Evolutionary conservation across 129 eudicot species (phyloP).

Genomic region (Pulicaria dysenterica): DNA sequence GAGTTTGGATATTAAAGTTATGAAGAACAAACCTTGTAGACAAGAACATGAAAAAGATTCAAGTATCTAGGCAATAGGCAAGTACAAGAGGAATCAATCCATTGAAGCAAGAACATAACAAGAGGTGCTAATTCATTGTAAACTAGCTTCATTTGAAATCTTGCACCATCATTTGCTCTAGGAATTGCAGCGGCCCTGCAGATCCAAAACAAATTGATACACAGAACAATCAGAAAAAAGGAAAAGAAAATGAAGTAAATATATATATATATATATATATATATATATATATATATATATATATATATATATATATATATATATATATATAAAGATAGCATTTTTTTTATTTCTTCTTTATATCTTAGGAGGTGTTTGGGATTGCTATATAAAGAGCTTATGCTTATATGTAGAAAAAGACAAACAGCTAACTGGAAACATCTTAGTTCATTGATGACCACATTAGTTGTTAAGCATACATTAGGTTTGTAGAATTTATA

Average conservation of each 20-base stretch:
- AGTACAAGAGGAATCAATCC: conserved; percentile 81
- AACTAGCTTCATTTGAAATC: conserved; percentile 80
- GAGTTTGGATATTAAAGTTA: conserved; percentile 5
- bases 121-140: conserved; percentile 74
- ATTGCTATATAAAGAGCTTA: no score
- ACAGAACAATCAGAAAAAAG: background rate
- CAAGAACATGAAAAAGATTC: conserved; percentile 63
- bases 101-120: conserved; percentile 64
- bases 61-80: conserved; percentile 71
- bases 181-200: conserved; percentile 95
- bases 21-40: conserved; percentile 62
- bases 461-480: background rate
- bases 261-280: no score
- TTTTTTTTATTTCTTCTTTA: background rate
- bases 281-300: no score
- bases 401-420: no score
- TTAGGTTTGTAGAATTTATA: background rate
- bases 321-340: background rate
- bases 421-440: no score
- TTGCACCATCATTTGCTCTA: conserved; percentile 70
- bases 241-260: background rate
- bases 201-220: conserved; percentile 22
- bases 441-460: background rate
- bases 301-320: no score
- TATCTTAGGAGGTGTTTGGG: background rate